These are phyloP conservation scores for Kazachstania taianensis DNA, from an alignment of 805 yeast species.

Conservation along the genomic window DNA sequence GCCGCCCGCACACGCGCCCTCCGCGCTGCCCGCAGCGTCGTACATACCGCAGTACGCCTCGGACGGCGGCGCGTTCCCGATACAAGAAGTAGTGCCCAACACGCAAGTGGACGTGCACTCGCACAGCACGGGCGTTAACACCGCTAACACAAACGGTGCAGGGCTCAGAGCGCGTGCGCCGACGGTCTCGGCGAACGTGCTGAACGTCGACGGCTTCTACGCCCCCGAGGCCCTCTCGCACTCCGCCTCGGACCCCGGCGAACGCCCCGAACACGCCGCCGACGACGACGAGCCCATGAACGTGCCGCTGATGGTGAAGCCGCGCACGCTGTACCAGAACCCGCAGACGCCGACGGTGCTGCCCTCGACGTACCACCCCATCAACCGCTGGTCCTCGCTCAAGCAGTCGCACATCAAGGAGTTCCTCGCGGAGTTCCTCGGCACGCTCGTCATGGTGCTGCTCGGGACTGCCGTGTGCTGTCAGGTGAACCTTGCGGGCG, in stretches of 20 bases:
- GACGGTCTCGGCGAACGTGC: constrained; percentile 17
- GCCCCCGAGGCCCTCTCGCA: too few species aligned
- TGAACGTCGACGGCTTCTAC: constrained; percentile 13
- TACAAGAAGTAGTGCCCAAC: constrained; percentile 27
- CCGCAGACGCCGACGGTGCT: constrained; percentile 31
- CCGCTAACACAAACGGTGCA: not conserved
- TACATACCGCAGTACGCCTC: constrained; percentile 23
- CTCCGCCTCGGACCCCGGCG: constrained; percentile 5
- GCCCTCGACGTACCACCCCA: constrained; percentile 31
- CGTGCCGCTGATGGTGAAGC: constrained; percentile 28
- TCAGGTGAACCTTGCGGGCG: constrained; percentile 33
- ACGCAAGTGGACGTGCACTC: constrained; percentile 18
- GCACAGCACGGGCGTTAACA: not conserved
- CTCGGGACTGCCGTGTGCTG: constrained; percentile 42
- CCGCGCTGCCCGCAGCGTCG: constrained; percentile 10
- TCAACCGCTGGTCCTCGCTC: constrained; percentile 28
- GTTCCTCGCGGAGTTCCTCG: constrained; percentile 43
- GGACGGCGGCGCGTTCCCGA: constrained; percentile 15
- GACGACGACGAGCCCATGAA: constrained; percentile 7
- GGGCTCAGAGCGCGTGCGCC: constrained; percentile 14
- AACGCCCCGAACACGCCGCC: constrained; percentile 2
- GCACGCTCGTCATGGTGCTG: constrained; percentile 36
- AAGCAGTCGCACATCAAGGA: constrained; percentile 33
- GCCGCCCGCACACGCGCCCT: constrained; percentile 1
- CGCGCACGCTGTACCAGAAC: constrained; percentile 30